Evolutionary conservation across 345 rosid species (phyloP), one percentile per base, ranked within the genome.

Genomic region (Eutrema yunnanense): DNA sequence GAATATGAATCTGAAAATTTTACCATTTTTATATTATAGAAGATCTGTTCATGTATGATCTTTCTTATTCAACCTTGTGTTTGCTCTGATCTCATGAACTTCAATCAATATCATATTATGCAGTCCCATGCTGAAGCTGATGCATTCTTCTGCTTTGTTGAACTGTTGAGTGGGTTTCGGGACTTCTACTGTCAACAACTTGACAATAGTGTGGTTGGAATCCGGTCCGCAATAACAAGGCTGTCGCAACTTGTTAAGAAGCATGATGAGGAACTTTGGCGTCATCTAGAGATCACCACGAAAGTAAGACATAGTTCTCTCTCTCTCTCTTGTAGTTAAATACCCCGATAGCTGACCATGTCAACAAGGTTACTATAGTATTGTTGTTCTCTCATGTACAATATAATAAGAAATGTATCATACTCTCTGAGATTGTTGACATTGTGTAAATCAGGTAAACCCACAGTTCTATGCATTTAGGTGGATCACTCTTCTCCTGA

Each of bases 211-310:
- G 90, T 82, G 60, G 96, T 88, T 55, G 99, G 99, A 62, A 95
- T 95, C 52, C 88, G 98, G 54, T 86, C 98, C 49, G 87, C 96
- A 48, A 88, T 95, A 71, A 76, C 96, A 59, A 88, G 74, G 78
- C 82, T 95, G 80, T 90, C 98, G 1, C 87, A 86, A 54, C 86
- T 95, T 74, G 78, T 95, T 74, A 95, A 86, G 82, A 92, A 88
- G 58, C 96, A 95, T 73, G 99, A 95, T 80, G 98, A 95, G 74
- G 99, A 95, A 80, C 98, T 95, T 62, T 95, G 99, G 99, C 99
- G 99, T 52, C 99, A 95, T 84, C 88, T 95, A 74, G 99, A 94
- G 83, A 69, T 94, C 82, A 88, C 97, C 72, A 89, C 97, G 37
- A 89, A 92, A 84, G 99, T 90, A 88, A 82, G 85, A 80, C 47